Evolutionary conservation across 2,329 filamentous ascomycete genomes (phyloP), one percentile per base, ranked within the genome.

Genomic region (Colletotrichum brevisporum): DNA sequence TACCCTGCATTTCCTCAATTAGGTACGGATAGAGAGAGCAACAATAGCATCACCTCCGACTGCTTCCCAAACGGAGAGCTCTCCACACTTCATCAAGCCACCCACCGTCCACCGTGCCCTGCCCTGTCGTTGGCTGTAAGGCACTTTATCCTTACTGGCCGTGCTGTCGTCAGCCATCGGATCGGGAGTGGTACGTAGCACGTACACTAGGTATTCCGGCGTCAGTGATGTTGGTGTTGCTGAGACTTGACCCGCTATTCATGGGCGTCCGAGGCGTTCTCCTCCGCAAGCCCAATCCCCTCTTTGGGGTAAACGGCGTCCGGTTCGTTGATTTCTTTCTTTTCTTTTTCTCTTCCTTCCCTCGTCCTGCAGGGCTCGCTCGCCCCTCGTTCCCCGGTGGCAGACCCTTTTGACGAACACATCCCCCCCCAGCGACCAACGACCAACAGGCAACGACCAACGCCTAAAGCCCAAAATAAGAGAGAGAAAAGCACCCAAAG

Each of bases 141-240:
- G 47, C 31, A 52, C 57, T 47, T 60, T 39, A 59, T 59, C 56
- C 56, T 50, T 52, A 52, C 57, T 60, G 57, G 27, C 21, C 24
- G 36, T 57, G 27, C 16, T 15, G 36, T 57, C 41, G 55, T 57
- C 24, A 47, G 55, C 55, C 55, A 39, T 60, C 47, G 31, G 31
- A 36, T 36, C 31, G 31, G 31, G 10, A 12, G 57, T 18, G 47
- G 57, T 60, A 60, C 57, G 57, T 60, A 60, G 10, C 31, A 36
- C 31, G 31, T 36, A 36, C 18, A 59, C 56, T 27, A 15, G 56
- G 43, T 60, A 36, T 10, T 36, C 9, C 31, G 10, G 45, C 57
- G 57, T 41, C 47, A 51, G 57, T 59, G 45, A 43, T 31, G 24
- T 41, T 27, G 21, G 47, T 43, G 6, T 36, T 36, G 31, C 31